Conservation (phyloP, 1,284 basidiomycete species). For the Leucoagaricus sp. region DNA sequence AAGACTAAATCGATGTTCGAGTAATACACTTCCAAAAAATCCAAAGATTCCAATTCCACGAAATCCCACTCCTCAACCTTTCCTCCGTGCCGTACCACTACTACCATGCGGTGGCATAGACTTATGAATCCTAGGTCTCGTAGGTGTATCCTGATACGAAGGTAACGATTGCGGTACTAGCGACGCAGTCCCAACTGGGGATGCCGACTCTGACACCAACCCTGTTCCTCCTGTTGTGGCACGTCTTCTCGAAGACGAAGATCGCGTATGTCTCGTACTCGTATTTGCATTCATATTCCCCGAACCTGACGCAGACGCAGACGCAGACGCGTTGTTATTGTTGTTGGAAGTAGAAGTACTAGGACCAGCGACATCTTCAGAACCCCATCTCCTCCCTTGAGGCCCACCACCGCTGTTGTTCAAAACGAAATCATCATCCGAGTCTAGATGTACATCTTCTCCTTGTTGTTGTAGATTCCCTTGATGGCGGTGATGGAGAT, state of each 20-base stretch:
- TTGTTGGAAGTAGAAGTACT: neutral
- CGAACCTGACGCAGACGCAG: no score
- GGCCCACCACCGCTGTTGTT: neutral
- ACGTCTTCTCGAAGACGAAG: neutral
- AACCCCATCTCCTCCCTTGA: neutral
- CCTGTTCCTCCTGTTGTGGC: slow-evolving; percentile 15
- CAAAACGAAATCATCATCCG: slow-evolving; percentile 9
- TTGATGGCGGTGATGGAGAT: neutral
- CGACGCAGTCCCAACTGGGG: no score
- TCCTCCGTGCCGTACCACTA: no score
- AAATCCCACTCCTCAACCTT: no score
- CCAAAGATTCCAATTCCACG: no score
- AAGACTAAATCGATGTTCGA: no score
- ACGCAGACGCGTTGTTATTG: neutral
- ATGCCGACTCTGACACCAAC: neutral
- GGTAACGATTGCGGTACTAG: slow-evolving; percentile 5
- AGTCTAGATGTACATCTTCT: neutral
- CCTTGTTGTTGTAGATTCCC: neutral
- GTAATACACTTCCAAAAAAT: no score
- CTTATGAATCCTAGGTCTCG: slow-evolving; percentile 58
- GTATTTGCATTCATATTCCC: slow-evolving; percentile 22
- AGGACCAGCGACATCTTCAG: neutral
- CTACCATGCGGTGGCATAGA: no score
- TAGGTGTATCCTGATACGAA: slow-evolving; percentile 58
- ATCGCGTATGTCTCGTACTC: neutral